Conservation (phyloP, 1,284 basidiomycete species). For the Pulveroboletus ridleyi region DNA sequence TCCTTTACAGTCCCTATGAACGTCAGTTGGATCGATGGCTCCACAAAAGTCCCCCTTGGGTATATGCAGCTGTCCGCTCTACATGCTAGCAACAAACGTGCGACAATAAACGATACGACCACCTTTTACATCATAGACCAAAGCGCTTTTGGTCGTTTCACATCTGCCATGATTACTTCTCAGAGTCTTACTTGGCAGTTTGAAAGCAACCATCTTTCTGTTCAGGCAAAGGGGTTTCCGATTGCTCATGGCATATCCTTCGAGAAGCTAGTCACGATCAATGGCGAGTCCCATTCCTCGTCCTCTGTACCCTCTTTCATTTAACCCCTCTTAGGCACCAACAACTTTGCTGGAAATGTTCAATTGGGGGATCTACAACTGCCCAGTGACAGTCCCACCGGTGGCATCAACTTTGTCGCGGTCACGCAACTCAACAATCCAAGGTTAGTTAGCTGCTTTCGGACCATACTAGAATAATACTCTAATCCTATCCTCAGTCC, state of each 20-base stretch:
- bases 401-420: constrained; percentile 73
- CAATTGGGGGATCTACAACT: constrained; percentile 69
- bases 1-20: constrained; percentile 57
- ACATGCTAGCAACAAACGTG: constrained; percentile 55
- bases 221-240: constrained; percentile 75
- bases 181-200: constrained; percentile 78
- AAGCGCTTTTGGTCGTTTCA: constrained; percentile 62
- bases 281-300: constrained; percentile 42
- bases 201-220: constrained; percentile 60
- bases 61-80: constrained; percentile 52
- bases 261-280: constrained; percentile 60
- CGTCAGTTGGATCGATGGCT: constrained; percentile 61
- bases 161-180: constrained; percentile 67
- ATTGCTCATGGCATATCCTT: constrained; percentile 67
- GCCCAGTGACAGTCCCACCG: constrained; percentile 73
- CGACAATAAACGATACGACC: constrained; percentile 62
- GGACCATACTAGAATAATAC: background rate
- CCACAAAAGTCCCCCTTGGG: constrained; percentile 53
- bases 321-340: constrained; percentile 52
- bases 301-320: background rate
- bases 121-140: constrained; percentile 61
- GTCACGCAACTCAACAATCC: constrained; percentile 67
- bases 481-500: constrained; percentile 49
- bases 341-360: constrained; percentile 69
- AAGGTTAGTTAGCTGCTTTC: constrained; percentile 49